Base-by-base conservation (phyloP, 352 stramenopile genomes). In the Poterioochromonas sp. region DNA sequence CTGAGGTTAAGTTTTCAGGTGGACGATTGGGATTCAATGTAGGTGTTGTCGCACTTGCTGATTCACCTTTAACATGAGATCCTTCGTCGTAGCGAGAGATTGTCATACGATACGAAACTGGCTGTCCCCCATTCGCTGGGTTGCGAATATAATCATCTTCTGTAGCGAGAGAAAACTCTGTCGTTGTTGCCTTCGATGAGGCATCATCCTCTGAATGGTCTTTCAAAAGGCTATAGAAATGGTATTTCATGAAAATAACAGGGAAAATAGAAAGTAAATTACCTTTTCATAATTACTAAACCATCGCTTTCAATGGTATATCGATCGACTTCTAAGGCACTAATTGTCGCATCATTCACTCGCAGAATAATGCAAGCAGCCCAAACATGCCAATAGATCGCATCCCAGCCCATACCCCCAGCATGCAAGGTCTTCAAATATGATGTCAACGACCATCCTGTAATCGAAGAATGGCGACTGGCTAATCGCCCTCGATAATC, bases 341-440 rank as follows among this genome's bases (percentile, higher is more conserved):
- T 40, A 39, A 74, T 58, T 0, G 29, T 39, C 40, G 53, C 12
- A 15, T 54, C 29, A 58, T 74, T 22, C 87, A 92, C 8, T 80
- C 76, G 15, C 34, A 74, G 29, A 34, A 74, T n/a, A 15, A 74
- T 54, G 53, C 65, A 74, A 22, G 65, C 65, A 0, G 84, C 88
- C 89, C 88, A 95, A 1, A 93, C 63, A 63, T 88, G 87, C 90
- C 90, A 94, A 73, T 92, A 95, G 0, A 85, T 83, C 0, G 80
- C 84, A 29, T 79, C 84, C 89, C 88, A 94, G 0, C 81, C 83
- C 53, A 89, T 83, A 0, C 74, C 80, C 47, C 83, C 85, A 34
- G 87, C 80, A 12, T 81, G 78, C 2, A 83, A 79, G 0, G 88
- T 74, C 0, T 74, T 83, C 18, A 87, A 79, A 60, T 85, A 81